Evolutionary conservation across 2,329 filamentous ascomycete genomes (phyloP).

Genomic region (Helotiales sp.): DNA sequence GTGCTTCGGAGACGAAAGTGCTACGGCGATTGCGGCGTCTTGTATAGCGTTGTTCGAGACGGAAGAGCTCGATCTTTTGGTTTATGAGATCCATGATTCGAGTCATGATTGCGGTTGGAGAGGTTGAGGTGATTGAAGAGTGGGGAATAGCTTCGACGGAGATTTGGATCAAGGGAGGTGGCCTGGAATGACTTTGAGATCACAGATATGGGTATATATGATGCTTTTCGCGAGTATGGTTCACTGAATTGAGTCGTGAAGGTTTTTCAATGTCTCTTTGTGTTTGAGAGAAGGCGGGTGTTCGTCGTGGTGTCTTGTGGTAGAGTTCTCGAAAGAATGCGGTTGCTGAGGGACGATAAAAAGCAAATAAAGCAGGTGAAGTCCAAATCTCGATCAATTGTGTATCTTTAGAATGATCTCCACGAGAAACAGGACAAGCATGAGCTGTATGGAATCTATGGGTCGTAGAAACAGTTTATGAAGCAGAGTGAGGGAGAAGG

Average conservation of each 20-base stretch:
- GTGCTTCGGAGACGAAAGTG: constrained; percentile 83
- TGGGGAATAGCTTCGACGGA: background rate
- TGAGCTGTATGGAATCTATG: background rate
- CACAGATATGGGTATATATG: background rate
- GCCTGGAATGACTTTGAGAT: background rate
- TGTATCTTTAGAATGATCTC: background rate
- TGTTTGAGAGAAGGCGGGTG: background rate
- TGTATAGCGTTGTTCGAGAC: constrained; percentile 93
- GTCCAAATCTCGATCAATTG: constrained; percentile 3
- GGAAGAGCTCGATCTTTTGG: constrained; percentile 83
- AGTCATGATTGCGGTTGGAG: constrained; percentile 23
- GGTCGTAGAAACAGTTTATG: background rate
- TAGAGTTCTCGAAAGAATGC: background rate
- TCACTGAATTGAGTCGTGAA: background rate
- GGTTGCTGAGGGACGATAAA: background rate
- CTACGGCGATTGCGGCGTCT: constrained; percentile 82
- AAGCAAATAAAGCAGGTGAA: background rate
- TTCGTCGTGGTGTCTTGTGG: background rate
- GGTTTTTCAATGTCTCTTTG: background rate
- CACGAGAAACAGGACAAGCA: constrained; percentile 3
- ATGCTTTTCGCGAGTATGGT: background rate
- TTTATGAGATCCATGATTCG: constrained; percentile 60
- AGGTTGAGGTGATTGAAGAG: background rate
- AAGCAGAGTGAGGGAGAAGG: constrained; percentile 8
- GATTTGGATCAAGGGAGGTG: background rate